These are phyloP conservation scores for Fraxinus cuspidata DNA, from an alignment of 257 asterid genomes.

Conservation along the genomic window DNA sequence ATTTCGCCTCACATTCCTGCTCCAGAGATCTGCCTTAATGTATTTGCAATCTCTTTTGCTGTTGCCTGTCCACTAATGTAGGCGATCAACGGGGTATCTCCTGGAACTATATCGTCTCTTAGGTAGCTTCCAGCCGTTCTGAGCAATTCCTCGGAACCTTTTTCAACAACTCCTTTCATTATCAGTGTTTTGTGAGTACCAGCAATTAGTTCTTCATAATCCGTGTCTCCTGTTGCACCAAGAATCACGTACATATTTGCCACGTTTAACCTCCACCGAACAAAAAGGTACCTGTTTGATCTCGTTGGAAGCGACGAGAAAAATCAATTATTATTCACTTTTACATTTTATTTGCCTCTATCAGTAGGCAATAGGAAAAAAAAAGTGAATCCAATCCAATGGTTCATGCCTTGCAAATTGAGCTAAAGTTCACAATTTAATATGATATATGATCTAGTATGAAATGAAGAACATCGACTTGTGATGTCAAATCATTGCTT, in stretches of 20 bases:
- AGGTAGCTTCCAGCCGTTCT: slow-evolving; percentile 70
- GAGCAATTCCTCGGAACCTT: slow-evolving; percentile 76
- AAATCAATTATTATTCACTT: not conserved
- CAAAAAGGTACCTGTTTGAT: slow-evolving; percentile 70
- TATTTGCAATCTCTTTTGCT: slow-evolving; percentile 53
- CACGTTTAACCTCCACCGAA: slow-evolving; percentile 79
- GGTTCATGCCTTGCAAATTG: not conserved
- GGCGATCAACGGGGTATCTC: slow-evolving; percentile 57
- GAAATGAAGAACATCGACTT: not conserved
- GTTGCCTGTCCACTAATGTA: slow-evolving; percentile 39
- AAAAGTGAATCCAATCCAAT: not conserved
- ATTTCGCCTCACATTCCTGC: slow-evolving; percentile 43
- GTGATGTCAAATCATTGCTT: not conserved
- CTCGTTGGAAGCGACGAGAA: not conserved
- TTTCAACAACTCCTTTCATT: slow-evolving; percentile 54
- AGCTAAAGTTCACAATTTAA: not conserved
- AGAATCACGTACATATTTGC: slow-evolving; percentile 78
- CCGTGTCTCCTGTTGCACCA: slow-evolving; percentile 90
- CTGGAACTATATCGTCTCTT: slow-evolving; percentile 74
- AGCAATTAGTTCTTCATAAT: slow-evolving; percentile 71
- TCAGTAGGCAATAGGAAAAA: no score
- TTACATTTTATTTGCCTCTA: no score
- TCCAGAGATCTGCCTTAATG: slow-evolving; percentile 53
- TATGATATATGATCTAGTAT: no score
- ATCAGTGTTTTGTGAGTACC: slow-evolving; percentile 80